phyloP scores from a whole-genome alignment of 108 stramenopile species.

The Skeletonema costatum region DNA sequence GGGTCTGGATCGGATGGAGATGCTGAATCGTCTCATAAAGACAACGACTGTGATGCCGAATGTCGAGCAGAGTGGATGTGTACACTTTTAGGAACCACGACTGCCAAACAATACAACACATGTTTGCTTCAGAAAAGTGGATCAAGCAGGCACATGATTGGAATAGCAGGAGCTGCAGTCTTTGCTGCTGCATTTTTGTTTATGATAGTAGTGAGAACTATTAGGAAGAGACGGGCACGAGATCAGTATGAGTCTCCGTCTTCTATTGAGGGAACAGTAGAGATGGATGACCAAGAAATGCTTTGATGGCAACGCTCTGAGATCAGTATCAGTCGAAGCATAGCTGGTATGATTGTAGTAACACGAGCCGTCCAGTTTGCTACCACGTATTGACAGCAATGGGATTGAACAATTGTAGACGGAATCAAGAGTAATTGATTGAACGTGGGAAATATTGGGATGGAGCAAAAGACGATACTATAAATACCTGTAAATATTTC shows the following conservation, averaged over 20 bases:
- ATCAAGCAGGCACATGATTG: not conserved
- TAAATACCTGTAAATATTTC: not conserved
- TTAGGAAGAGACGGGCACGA: conserved; percentile 10
- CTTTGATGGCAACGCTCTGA: too few relatives aligned
- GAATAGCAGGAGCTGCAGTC: conserved; percentile 1
- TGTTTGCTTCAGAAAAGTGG: conserved; percentile 9
- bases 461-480: not conserved
- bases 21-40: not conserved
- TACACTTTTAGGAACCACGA: conserved; percentile 30
- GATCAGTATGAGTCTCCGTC: conserved; percentile 14
- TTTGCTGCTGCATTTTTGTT: conserved; percentile 10
- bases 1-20: conserved; percentile 28
- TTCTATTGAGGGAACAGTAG: conserved; percentile 3
- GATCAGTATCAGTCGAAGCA: too few relatives aligned
- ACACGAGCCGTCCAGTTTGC: too few relatives aligned
- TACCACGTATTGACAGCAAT: too few relatives aligned
- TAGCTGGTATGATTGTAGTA: too few relatives aligned
- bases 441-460: not conserved
- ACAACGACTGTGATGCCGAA: conserved; percentile 20
- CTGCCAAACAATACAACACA: conserved; percentile 17
- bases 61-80: conserved; percentile 45
- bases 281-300: not conserved
- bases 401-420: too few relatives aligned
- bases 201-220: not conserved
- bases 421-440: too few relatives aligned